phyloP scores from a whole-genome alignment of 2,329 filamentous ascomycete genomes.

The Setomelanomma holmii region DNA sequence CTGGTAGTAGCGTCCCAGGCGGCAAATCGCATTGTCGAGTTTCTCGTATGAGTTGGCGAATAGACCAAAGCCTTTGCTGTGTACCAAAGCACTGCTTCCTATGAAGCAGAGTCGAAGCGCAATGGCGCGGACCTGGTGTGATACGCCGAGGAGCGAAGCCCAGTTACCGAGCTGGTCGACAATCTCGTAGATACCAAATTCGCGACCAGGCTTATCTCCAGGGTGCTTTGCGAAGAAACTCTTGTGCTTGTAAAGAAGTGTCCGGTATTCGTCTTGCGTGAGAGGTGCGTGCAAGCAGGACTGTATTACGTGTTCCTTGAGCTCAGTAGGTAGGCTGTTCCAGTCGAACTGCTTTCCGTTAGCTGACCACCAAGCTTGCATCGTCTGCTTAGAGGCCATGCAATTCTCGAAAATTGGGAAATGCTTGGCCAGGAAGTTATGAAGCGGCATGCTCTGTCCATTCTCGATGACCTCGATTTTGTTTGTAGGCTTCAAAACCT shows the following conservation, averaged over 20 bases:
- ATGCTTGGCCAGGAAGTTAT: slow-evolving; percentile 11
- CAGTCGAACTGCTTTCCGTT: slow-evolving; percentile 39
- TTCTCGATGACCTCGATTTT: neutral
- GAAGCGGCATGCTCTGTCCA: slow-evolving; percentile 2
- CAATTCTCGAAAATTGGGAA: neutral
- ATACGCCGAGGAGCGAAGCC: slow-evolving; percentile 24
- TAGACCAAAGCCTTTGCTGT: slow-evolving; percentile 15
- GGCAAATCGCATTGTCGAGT: slow-evolving; percentile 12
- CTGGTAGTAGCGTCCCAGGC: slow-evolving; percentile 22
- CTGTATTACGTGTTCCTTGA: slow-evolving; percentile 33
- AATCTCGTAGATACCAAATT: slow-evolving; percentile 21
- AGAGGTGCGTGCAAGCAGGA: slow-evolving; percentile 22
- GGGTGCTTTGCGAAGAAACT: neutral
- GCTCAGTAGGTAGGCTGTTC: slow-evolving; percentile 29
- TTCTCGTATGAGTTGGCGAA: neutral
- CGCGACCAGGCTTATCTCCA: neutral
- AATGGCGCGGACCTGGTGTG: slow-evolving; percentile 30
- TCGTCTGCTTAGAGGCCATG: neutral
- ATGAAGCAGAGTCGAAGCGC: slow-evolving; percentile 28
- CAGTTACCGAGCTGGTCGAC: slow-evolving; percentile 22
- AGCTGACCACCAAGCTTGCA: slow-evolving; percentile 28
- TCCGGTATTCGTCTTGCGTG: neutral
- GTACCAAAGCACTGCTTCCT: slow-evolving; percentile 12
- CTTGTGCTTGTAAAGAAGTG: neutral
- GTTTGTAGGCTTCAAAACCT: neutral